Conservation (phyloP, 306 rosid species). For the Pueraria montana region DNA sequence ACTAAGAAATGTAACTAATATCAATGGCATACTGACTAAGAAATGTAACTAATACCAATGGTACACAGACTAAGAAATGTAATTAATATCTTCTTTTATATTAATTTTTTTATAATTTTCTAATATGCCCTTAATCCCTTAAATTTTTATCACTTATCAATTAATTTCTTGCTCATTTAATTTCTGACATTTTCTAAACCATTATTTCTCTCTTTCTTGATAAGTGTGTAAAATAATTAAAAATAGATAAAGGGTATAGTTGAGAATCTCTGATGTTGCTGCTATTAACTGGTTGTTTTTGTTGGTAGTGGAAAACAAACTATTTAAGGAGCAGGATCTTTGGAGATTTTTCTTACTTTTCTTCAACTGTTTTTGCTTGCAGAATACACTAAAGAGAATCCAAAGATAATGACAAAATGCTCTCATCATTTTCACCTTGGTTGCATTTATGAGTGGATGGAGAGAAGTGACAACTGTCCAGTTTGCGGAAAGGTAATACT, state of each 20-base stretch:
- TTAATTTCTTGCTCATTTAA: background rate
- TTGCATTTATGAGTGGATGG: slow-evolving; percentile 99
- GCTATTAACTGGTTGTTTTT: slow-evolving; percentile 17
- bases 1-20: background rate
- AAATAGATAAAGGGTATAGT: background rate
- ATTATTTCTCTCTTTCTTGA: background rate
- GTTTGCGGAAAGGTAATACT: slow-evolving; percentile 95
- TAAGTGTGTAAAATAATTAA: background rate
- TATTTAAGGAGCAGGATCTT: slow-evolving; percentile 22
- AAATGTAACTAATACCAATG: background rate
- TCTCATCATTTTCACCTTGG: slow-evolving; percentile 98
- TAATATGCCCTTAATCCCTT: background rate
- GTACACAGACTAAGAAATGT: background rate
- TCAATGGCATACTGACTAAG: background rate
- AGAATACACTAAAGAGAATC: slow-evolving; percentile 93
- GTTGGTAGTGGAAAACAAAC: slow-evolving; percentile 29
- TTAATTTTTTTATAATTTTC: background rate
- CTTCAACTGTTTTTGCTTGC: slow-evolving; percentile 44
- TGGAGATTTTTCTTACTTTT: slow-evolving; percentile 42
- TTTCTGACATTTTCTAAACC: background rate
- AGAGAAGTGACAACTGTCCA: slow-evolving; percentile 98
- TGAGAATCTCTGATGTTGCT: slow-evolving; percentile 27
- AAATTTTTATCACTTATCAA: background rate
- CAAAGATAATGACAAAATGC: slow-evolving; percentile 94
- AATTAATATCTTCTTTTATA: background rate